Conservation (phyloP, 2,329 filamentous ascomycete species). For the Stachybotrys echinatus region DNA sequence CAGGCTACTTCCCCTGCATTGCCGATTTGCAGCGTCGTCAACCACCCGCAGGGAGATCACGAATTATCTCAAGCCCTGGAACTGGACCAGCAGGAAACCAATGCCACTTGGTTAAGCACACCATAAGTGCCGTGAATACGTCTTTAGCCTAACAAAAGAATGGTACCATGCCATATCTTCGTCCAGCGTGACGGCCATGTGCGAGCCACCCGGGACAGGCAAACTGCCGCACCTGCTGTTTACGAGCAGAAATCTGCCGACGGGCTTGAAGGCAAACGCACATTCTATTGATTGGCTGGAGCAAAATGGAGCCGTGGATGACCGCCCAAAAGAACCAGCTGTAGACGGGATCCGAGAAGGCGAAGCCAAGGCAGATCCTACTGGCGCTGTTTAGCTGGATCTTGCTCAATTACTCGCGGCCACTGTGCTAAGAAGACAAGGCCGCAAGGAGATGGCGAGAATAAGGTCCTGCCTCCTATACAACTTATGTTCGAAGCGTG, state of each 20-base stretch:
- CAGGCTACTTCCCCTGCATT: no score
- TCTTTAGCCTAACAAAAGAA: slow-evolving; percentile 17
- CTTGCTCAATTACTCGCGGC: slow-evolving; percentile 35
- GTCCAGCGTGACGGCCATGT: slow-evolving; percentile 6
- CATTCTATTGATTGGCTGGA: slow-evolving; percentile 22
- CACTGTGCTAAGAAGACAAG: slow-evolving; percentile 1
- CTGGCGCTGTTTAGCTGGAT: slow-evolving; percentile 35
- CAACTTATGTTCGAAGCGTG: no score
- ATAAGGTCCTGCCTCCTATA: no score
- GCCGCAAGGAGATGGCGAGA: no score
- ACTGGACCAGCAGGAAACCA: slow-evolving; percentile 14
- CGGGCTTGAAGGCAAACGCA: slow-evolving; percentile 22
- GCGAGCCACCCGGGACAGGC: slow-evolving; percentile 11
- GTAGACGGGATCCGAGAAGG: slow-evolving; percentile 21
- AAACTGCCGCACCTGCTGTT: slow-evolving; percentile 14
- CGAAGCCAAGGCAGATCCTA: slow-evolving; percentile 27
- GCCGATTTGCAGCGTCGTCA: no score
- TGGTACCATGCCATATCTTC: slow-evolving; percentile 15
- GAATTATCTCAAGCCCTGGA: slow-evolving; percentile 7
- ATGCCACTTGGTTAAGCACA: slow-evolving; percentile 7
- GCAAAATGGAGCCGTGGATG: slow-evolving; percentile 20
- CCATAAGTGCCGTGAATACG: slow-evolving; percentile 23
- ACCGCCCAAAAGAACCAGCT: slow-evolving; percentile 21
- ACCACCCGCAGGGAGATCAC: no score
- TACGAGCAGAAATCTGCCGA: slow-evolving; percentile 17